Percentiles rank a stretch among this genome's conserved stretches.
Conservation (phyloP, 768 basidiomycete genomes). For the Xerocomus spinulosus region DNA sequence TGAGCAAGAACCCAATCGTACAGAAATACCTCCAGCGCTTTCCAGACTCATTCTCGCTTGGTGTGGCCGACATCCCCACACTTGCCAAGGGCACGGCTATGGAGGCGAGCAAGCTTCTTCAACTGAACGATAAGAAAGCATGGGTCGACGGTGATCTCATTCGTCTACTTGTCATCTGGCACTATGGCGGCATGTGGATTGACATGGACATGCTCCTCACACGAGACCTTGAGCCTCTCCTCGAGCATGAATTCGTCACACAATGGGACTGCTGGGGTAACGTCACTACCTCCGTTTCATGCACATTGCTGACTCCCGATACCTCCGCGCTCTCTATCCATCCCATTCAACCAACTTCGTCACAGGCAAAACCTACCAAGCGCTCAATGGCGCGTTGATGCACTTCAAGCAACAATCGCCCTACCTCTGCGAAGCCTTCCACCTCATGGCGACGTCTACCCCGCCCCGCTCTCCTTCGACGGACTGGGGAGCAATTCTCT, state of each 20-base stretch:
- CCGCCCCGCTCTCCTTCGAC: not conserved
- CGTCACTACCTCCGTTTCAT: not conserved
- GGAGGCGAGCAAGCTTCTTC: slow-evolving; percentile 56
- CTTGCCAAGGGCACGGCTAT: slow-evolving; percentile 77
- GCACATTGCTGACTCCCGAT: slow-evolving; percentile 3
- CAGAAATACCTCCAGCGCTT: slow-evolving; percentile 55
- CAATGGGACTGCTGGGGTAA: slow-evolving; percentile 99
- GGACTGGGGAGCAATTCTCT: slow-evolving; percentile 17
- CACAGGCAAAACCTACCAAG: slow-evolving; percentile 65
- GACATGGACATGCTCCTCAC: slow-evolving; percentile 96
- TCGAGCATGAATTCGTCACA: slow-evolving; percentile 93
- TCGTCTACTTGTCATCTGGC: slow-evolving; percentile 84
- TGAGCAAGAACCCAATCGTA: slow-evolving; percentile 53
- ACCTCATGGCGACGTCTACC: not conserved
- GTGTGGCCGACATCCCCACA: slow-evolving; percentile 57
- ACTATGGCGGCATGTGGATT: slow-evolving; percentile 89
- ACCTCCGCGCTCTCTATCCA: not conserved
- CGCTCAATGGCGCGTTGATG: slow-evolving; percentile 76
- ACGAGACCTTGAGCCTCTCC: slow-evolving; percentile 75
- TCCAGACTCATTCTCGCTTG: slow-evolving; percentile 67
- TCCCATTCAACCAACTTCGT: not conserved
- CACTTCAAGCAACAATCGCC: not conserved
- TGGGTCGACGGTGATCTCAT: slow-evolving; percentile 96
- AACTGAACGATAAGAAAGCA: slow-evolving; percentile 67
- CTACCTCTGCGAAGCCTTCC: not conserved